Percentiles rank a stretch among this genome's conserved stretches.
These are phyloP conservation scores for Pleurotus platypus DNA, from an alignment of 768 basidiomycete genomes.

Conservation along the genomic window DNA sequence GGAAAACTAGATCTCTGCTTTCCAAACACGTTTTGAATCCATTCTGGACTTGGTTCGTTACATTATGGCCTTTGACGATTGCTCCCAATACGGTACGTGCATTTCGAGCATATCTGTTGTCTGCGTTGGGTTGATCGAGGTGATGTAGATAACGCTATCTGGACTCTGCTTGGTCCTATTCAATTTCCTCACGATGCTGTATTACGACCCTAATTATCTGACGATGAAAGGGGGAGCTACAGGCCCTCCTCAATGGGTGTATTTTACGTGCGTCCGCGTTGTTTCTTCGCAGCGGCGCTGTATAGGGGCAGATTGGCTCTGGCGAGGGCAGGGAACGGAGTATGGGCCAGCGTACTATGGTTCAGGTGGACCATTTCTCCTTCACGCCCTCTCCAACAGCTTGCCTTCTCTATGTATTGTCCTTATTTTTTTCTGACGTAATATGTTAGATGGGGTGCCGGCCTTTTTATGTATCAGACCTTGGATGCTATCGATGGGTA, in stretches of 20 bases:
- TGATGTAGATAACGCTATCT: slow-evolving; percentile 75
- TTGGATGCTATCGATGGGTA: slow-evolving; percentile 90
- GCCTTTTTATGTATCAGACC: slow-evolving; percentile 89
- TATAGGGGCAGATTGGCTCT: too few relatives aligned
- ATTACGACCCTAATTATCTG: slow-evolving; percentile 79
- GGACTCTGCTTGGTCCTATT: slow-evolving; percentile 78
- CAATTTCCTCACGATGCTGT: slow-evolving; percentile 81
- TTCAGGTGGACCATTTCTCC: too few relatives aligned
- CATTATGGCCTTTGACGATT: slow-evolving; percentile 76
- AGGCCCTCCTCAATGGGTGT: slow-evolving; percentile 82
- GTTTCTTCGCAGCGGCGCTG: neutral
- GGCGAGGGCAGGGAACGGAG: too few relatives aligned
- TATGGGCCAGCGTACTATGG: too few relatives aligned
- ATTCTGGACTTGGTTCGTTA: slow-evolving; percentile 92
- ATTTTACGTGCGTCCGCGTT: slow-evolving; percentile 66
- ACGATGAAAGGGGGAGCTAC: slow-evolving; percentile 58
- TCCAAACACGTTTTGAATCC: slow-evolving; percentile 77
- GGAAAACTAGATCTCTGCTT: slow-evolving; percentile 56
- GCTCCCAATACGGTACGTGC: slow-evolving; percentile 84
- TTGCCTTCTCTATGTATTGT: neutral
- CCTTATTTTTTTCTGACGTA: neutral
- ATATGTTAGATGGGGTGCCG: slow-evolving; percentile 70
- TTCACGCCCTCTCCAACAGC: too few relatives aligned
- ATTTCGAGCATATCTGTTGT: neutral
- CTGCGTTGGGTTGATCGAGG: neutral